phyloP scores from a whole-genome alignment of 768 basidiomycete genomes.

The Leucocoprinus leucothites region DNA sequence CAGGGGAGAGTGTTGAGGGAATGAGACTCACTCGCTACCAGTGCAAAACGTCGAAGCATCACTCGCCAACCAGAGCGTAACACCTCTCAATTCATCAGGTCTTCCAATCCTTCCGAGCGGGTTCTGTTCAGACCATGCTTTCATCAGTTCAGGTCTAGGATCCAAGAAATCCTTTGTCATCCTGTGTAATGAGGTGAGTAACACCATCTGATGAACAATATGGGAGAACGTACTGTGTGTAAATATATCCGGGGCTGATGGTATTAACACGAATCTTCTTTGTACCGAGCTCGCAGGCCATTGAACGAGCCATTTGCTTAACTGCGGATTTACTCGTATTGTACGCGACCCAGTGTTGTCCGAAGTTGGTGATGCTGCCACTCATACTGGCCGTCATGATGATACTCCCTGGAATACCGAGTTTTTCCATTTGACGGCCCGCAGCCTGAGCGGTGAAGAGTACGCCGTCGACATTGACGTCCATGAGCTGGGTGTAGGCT shows the following conservation, averaged over 20 bases:
- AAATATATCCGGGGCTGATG: conserved; percentile 71
- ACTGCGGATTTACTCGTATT: conserved; percentile 77
- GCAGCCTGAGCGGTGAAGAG: conserved; percentile 61
- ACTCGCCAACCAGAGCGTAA: conserved; percentile 61
- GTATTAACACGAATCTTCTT: conserved; percentile 67
- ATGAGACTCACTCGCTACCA: conserved; percentile 60
- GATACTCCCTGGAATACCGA: conserved; percentile 48
- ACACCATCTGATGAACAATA: too few relatives aligned
- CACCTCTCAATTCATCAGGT: conserved; percentile 68
- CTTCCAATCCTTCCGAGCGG: conserved; percentile 64
- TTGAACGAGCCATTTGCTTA: conserved; percentile 72
- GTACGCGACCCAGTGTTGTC: conserved; percentile 67
- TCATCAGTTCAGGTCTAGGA: conserved; percentile 48
- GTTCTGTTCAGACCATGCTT: conserved; percentile 58
- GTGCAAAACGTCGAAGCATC: conserved; percentile 74
- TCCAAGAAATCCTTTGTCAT: conserved; percentile 32
- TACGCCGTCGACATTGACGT: conserved; percentile 59
- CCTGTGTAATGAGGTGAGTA: too few relatives aligned
- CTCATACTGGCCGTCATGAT: conserved; percentile 61
- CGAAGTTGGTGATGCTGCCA: conserved; percentile 54
- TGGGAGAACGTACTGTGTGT: conserved; percentile 45
- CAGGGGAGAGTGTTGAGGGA: too few relatives aligned
- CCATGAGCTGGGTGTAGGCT: conserved; percentile 30
- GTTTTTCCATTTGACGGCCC: conserved; percentile 52
- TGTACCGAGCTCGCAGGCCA: conserved; percentile 74